Evolutionary conservation across 805 yeast genomes (phyloP), one percentile per base, ranked within the genome.

Genomic region (Yamadazyma endophytica): DNA sequence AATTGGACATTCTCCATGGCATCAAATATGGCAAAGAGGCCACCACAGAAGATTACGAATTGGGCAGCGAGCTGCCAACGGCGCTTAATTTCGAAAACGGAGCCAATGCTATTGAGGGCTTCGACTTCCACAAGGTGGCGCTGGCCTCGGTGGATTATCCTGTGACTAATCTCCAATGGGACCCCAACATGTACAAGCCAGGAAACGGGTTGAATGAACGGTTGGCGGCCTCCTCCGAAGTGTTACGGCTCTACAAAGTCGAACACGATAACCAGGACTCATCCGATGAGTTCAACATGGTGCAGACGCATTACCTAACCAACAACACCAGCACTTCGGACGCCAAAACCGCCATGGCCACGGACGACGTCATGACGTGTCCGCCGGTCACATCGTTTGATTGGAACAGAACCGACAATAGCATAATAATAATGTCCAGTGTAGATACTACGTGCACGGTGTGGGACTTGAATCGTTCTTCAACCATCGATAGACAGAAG

Each of bases 381-480:
- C 95, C 98, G 1, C 98, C 98, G 4, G 71, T 92, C 31, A 89
- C 97, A 0, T 79, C 95, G 2, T 86, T 92, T 47, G 96, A 92
- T 58, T 92, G 98, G 97, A 87, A 84, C 61, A 60, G 68, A 21
- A 64, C 69, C 1, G 89, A 85, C 46, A 74, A 85, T 3, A 75
- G 75, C 29, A 56, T 78, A 23, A 72, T 88, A 13, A 82, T 92
- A 21, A 86, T 97, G 2, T 76, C 90, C 40, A 80, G 92, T 13
- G 85, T 90, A 8, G 98, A 92, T 58, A 92, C 98, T 1, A 92
- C 98, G 1, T 92, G 98, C 59, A 89, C 97, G 1, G 78, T 88
- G 3, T 92, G 98, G 97, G 97, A 92, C 58, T 56, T 88, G 19
- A 50, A 56, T 38, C 53, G 70, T 17, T 45, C 60, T 4, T 21